Conservation (phyloP, 2,329 filamentous ascomycete genomes). For the Calcarisporium arbuscula region DNA sequence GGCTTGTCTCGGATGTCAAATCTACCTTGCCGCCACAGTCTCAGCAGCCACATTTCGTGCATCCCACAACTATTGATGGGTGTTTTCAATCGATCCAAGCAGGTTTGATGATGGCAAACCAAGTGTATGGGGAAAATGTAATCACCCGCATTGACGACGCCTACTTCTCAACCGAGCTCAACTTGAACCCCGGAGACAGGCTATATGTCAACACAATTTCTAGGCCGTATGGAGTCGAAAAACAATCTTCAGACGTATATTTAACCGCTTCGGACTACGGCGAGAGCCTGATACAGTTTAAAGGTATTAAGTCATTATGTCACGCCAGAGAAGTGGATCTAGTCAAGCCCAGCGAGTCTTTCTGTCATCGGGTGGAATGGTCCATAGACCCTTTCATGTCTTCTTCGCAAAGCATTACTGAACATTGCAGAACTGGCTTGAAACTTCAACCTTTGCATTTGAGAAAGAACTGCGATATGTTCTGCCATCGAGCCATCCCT, state of each 20-base stretch:
- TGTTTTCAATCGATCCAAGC: conserved; percentile 7
- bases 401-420: background rate
- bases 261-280: background rate
- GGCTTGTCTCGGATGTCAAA: conserved; percentile 9
- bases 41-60: conserved; percentile 10
- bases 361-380: conserved; percentile 8
- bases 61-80: conserved; percentile 10
- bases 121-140: conserved; percentile 5
- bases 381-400: conserved; percentile 5
- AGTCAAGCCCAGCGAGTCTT: background rate
- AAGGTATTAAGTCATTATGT: conserved; percentile 7
- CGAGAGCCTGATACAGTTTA: conserved; percentile 2
- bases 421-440: conserved; percentile 3
- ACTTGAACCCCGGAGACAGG: conserved; percentile 4
- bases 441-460: background rate
- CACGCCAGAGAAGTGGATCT: conserved; percentile 2
- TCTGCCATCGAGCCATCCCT: conserved; percentile 4
- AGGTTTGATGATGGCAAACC: conserved; percentile 1
- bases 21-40: conserved; percentile 7
- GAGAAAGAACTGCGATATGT: conserved; percentile 1
- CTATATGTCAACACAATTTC: conserved; percentile 2
- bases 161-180: conserved; percentile 7
- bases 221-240: conserved; percentile 4
- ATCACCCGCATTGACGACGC: conserved; percentile 6
- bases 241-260: conserved; percentile 6